phyloP scores from a whole-genome alignment of 2,329 filamentous ascomycete genomes.

The Penicillium nordicum region DNA sequence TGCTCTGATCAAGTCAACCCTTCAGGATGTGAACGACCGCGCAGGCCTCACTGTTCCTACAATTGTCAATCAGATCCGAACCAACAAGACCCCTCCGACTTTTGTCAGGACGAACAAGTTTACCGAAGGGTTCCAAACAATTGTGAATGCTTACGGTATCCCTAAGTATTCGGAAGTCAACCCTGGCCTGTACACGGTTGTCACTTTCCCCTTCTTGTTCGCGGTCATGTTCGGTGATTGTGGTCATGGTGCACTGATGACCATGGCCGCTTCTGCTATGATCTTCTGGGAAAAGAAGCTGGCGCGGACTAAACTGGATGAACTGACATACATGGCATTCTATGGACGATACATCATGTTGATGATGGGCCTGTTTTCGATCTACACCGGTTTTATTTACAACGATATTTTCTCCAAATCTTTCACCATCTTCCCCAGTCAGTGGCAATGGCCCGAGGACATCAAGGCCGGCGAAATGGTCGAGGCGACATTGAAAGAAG shows the following conservation, averaged over 20 bases:
- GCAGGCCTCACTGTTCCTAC: constrained; percentile 95
- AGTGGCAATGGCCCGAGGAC: constrained; percentile 77
- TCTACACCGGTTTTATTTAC: constrained; percentile 96
- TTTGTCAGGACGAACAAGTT: constrained; percentile 99
- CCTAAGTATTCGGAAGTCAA: constrained; percentile 98
- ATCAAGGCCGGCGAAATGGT: constrained; percentile 66
- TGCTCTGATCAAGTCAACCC: constrained; percentile 81
- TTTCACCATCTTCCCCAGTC: constrained; percentile 81
- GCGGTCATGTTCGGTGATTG: constrained; percentile 99
- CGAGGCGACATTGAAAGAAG: constrained; percentile 63
- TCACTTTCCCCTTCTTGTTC: constrained; percentile 99
- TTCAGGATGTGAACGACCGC: constrained; percentile 94
- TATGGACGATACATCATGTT: constrained; percentile 98
- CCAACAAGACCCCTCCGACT: constrained; percentile 94
- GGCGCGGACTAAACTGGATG: constrained; percentile 81
- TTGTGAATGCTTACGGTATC: constrained; percentile 97
- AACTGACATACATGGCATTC: constrained; percentile 97
- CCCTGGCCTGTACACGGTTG: constrained; percentile 87
- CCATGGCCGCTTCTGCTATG: constrained; percentile 78
- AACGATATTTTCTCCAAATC: constrained; percentile 96
- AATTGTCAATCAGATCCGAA: constrained; percentile 96
- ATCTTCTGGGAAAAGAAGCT: constrained; percentile 94
- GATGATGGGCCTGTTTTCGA: constrained; percentile 95
- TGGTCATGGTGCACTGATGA: constrained; percentile 88
- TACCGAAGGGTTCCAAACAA: constrained; percentile 96